Conservation (phyloP, 1,284 basidiomycete species). For the Ceratobasidium sp. region DNA sequence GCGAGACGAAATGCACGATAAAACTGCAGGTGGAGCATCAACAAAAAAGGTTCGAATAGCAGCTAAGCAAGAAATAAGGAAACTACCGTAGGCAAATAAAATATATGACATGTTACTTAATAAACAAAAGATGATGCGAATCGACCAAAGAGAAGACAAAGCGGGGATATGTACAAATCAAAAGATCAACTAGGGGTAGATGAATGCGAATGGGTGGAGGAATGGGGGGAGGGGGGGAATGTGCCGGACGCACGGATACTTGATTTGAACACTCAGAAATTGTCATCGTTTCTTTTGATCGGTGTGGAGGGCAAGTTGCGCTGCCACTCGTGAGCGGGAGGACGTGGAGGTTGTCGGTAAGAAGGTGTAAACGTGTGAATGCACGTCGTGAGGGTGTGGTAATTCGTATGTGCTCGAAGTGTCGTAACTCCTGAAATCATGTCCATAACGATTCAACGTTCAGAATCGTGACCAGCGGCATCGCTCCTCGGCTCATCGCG, state of each 20-base stretch:
- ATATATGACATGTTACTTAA: conserved; percentile 21
- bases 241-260: background rate
- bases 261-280: conserved; percentile 9
- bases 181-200: conserved; percentile 9
- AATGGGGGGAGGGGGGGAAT: background rate
- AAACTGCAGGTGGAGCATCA: conserved; percentile 20
- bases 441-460: background rate
- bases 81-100: conserved; percentile 23
- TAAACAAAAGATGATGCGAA: conserved; percentile 8
- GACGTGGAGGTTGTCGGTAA: background rate
- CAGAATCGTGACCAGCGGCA: background rate
- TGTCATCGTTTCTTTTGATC: background rate
- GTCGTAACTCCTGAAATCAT: background rate
- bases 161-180: conserved; percentile 6
- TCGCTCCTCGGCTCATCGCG: conserved; percentile 11
- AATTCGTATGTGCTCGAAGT: background rate
- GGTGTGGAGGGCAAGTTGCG: conserved; percentile 9
- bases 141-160: background rate
- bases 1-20: conserved; percentile 9
- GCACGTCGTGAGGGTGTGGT: background rate
- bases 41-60: conserved; percentile 9
- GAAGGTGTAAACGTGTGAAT: background rate
- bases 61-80: background rate
- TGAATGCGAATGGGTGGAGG: conserved; percentile 14
- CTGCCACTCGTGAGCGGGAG: background rate